Percentiles rank a stretch among this genome's conserved stretches.
Conservation (phyloP, 129 eudicot species). For the Flaveria sonorensis region DNA sequence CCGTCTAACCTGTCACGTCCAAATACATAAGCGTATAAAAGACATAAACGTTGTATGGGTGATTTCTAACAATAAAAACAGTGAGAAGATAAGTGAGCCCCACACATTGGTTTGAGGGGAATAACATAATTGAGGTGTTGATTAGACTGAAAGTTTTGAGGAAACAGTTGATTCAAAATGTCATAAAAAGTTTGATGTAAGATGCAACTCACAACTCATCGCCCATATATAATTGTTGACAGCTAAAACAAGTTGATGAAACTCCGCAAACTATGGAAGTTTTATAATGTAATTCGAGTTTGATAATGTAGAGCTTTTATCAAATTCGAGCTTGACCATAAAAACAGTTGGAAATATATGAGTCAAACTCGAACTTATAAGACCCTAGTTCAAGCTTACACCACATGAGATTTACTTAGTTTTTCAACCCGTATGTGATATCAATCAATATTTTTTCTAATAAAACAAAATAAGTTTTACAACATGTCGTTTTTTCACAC, state of each 20-base stretch:
- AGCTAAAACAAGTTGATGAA: neutral
- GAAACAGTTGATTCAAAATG: slow-evolving; percentile 43
- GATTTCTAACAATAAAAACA: slow-evolving; percentile 11
- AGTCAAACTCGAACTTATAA: neutral
- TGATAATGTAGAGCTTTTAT: neutral
- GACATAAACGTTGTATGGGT: neutral
- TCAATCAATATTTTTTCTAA: too few relatives aligned
- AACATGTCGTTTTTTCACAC: too few relatives aligned
- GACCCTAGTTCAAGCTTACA: neutral
- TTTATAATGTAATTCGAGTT: neutral
- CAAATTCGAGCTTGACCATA: neutral
- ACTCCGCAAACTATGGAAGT: neutral
- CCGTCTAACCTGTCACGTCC: too few relatives aligned
- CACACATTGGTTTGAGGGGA: slow-evolving; percentile 17
- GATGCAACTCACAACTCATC: slow-evolving; percentile 6
- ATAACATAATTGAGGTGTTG: slow-evolving; percentile 35
- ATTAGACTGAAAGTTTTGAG: slow-evolving; percentile 40
- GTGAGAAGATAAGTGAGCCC: slow-evolving; percentile 28
- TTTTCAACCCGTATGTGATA: neutral
- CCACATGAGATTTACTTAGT: too few relatives aligned
- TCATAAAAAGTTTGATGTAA: slow-evolving; percentile 31
- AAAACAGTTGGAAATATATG: neutral
- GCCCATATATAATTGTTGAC: neutral
- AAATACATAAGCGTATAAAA: neutral
- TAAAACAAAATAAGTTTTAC: too few relatives aligned